Evolutionary conservation across 2,329 filamentous ascomycete species (phyloP).

Genomic region (Aspergillus awamori): DNA sequence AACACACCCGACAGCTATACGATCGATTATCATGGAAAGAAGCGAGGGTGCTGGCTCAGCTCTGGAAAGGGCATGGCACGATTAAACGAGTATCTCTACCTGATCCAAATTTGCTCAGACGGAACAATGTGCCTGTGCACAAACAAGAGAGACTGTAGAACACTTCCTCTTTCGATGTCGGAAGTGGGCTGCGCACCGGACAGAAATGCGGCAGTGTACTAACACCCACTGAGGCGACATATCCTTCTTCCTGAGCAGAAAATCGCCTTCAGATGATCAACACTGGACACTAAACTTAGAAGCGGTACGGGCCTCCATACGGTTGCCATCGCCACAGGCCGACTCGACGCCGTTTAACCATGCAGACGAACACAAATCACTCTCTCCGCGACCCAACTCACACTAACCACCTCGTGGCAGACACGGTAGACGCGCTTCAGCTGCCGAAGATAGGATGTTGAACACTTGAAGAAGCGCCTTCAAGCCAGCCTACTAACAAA

Average conservation of each 20-base stretch:
- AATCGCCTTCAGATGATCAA: background rate
- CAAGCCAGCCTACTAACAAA: constrained; percentile 21
- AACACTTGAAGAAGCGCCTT: constrained; percentile 41
- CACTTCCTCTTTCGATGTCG: constrained; percentile 34
- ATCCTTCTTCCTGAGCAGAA: constrained; percentile 31
- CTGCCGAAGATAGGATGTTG: constrained; percentile 38
- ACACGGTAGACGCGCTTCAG: constrained; percentile 37
- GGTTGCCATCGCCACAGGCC: constrained; percentile 30
- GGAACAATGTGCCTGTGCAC: constrained; percentile 23
- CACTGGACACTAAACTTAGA: background rate
- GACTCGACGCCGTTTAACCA: constrained; percentile 30
- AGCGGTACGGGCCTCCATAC: constrained; percentile 27
- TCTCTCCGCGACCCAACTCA: background rate
- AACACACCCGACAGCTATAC: background rate
- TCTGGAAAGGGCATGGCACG: constrained; percentile 35
- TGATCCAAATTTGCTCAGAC: constrained; percentile 7
- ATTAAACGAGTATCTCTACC: constrained; percentile 33
- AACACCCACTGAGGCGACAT: too few species aligned
- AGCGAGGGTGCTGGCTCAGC: background rate
- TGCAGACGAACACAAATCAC: constrained; percentile 12
- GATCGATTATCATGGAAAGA: background rate
- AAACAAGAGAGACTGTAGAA: constrained; percentile 26
- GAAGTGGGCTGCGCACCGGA: too few species aligned
- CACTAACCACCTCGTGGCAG: constrained; percentile 24
- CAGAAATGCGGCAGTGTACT: too few species aligned